Conservation (phyloP, 805 yeast genomes). For the Saccharomyces eubayanus region DNA sequence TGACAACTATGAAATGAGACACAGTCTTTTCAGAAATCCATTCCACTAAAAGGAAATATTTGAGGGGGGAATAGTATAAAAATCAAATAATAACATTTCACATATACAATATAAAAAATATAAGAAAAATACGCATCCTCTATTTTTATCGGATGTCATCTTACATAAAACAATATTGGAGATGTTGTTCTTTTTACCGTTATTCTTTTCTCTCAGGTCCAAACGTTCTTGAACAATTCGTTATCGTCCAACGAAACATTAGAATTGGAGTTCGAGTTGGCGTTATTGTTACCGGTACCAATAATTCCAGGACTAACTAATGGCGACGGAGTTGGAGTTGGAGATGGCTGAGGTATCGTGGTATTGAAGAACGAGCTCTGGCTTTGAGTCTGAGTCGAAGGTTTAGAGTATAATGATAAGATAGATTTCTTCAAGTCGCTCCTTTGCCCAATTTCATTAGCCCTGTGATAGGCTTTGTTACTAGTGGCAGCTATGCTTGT, state of each 20-base stretch:
- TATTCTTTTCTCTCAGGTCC: constrained; percentile 37
- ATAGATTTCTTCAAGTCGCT: constrained; percentile 91
- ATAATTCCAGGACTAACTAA: not conserved
- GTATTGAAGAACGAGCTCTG: constrained; percentile 4
- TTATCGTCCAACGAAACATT: constrained; percentile 41
- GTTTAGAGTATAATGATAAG: constrained; percentile 74
- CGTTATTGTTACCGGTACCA: constrained; percentile 4
- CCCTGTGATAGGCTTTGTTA: constrained; percentile 5
- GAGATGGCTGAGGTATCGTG: constrained; percentile 8
- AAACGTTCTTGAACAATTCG: constrained; percentile 61
- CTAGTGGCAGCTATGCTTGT: constrained; percentile 7
- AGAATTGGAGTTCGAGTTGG: constrained; percentile 9
- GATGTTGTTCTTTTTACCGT: not conserved
- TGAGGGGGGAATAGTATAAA: not conserved
- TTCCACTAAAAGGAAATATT: not conserved
- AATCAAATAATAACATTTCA: not conserved
- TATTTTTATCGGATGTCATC: not conserved
- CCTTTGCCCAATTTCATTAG: constrained; percentile 33
- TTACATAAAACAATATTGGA: not conserved
- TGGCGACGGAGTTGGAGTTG: not conserved
- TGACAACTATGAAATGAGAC: not conserved
- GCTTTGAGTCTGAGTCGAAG: constrained; percentile 12
- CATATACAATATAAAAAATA: not conserved
- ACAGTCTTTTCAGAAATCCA: not conserved
- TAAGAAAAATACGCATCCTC: not conserved